Base-by-base conservation (phyloP, 169 alveolate genomes). In the Cryptosporidium xiaoi region DNA sequence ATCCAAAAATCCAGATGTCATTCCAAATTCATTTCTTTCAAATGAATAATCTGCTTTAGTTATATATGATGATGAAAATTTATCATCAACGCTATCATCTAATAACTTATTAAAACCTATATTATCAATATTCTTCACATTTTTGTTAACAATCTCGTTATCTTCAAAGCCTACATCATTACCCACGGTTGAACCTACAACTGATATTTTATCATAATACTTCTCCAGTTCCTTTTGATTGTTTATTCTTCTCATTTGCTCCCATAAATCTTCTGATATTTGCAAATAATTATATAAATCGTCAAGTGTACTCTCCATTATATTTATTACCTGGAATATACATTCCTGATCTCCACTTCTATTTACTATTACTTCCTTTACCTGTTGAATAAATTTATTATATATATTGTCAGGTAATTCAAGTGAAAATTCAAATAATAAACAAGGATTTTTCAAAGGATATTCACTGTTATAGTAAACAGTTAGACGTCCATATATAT, bases 231-330 rank as follows among this genome's bases (percentile, higher is more conserved):
- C 87, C n/a, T 27, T 77, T 40, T 77, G 87, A 62, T 77, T 60
- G 31, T 77, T 77, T 60, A 56, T 46, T 16, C 87, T 58, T 62
- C 87, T 77, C 87, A 77, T 77, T 44, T 62, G 77, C 51, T 77
- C 87, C 87, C 87, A 77, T 33, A 77, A 29, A 40, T 77, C 87
- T 40, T 77, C 87, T 34, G 87, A 77, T 46, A 77, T 36, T 27
- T 60, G 87, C 27, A 77, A 18, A 29, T 77, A 40, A 44, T 77
- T 62, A 62, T 71, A 77, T 6, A 77, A 34, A 44, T 60, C 58
- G 18, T 77, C 87, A 12, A 77, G 51, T 36, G 56, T 44, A 16
- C 33, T 31, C 15, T 77, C 87, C 33, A 77, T 44, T 27, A 56
- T 13, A n/a, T 44, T 62, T 56, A 77, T 40, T 18, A 60, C 87